Evolutionary conservation across 179 eudicot genomes (phyloP).

Genomic region (Monotropa hypopitys): DNA sequence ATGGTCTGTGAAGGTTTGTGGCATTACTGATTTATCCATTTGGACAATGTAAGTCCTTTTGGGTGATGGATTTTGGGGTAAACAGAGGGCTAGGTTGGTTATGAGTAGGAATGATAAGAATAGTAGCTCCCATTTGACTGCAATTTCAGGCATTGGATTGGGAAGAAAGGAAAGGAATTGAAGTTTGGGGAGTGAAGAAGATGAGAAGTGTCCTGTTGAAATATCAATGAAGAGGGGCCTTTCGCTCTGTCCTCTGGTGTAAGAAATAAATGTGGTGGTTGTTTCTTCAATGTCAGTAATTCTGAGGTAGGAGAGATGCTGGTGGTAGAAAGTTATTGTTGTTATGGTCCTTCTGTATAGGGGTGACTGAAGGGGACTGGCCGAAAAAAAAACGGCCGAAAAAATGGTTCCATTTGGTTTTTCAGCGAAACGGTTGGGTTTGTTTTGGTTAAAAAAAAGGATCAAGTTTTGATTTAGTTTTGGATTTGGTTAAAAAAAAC

Average conservation of each 20-base stretch:
- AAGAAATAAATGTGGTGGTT: constrained; percentile 29
- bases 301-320: not conserved
- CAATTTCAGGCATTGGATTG: constrained; percentile 11
- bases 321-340: constrained; percentile 8
- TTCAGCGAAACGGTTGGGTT: too few relatives aligned
- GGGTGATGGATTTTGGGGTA: not conserved
- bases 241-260: constrained; percentile 3
- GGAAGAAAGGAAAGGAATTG: not conserved
- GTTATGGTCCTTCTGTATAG: not conserved
- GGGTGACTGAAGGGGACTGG: too few relatives aligned
- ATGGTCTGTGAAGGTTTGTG: constrained; percentile 40
- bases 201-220: not conserved
- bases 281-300: constrained; percentile 20
- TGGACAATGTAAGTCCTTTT: constrained; percentile 57
- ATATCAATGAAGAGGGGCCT: not conserved
- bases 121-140: constrained; percentile 12
- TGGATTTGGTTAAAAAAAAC: too few relatives aligned
- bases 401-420: too few relatives aligned
- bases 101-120: constrained; percentile 13
- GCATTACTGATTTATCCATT: constrained; percentile 57
- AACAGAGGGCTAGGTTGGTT: not conserved
- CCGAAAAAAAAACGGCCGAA: too few relatives aligned
- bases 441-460: too few relatives aligned
- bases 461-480: too few relatives aligned
- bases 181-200: not conserved